A percentile compares a stretch with the other conserved stretches of the same genome.
Evolutionary conservation across 257 asterid species (phyloP).

Genomic region (Ophiorrhiza pumila): DNA sequence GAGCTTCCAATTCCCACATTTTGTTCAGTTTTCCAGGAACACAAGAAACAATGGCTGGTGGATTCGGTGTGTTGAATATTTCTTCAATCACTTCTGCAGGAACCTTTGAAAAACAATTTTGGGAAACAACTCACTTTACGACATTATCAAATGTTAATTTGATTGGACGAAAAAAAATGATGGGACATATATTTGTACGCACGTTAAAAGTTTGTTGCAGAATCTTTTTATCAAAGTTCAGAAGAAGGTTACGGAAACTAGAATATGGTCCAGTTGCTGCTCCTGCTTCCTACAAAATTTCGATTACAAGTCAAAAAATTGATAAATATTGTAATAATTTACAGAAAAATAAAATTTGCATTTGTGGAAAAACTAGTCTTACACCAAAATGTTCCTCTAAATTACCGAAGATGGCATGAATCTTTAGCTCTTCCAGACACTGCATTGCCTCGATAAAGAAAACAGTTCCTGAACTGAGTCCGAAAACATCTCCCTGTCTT

Average conservation of each 20-base stretch:
- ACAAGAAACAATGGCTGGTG: constrained; percentile 51
- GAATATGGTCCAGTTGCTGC: constrained; percentile 47
- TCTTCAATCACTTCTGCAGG: constrained; percentile 50
- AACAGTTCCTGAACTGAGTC: constrained; percentile 48
- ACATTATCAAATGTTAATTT: too few relatives aligned
- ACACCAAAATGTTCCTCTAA: constrained; percentile 33
- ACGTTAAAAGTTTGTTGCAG: constrained; percentile 66
- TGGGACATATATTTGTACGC: too few relatives aligned
- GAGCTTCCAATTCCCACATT: constrained; percentile 36
- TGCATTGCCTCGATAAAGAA: constrained; percentile 57
- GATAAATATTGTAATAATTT: neutral
- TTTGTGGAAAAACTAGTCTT: neutral
- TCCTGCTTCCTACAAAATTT: constrained; percentile 35
- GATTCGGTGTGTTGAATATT: constrained; percentile 38
- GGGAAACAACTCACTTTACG: neutral
- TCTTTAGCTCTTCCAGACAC: constrained; percentile 48
- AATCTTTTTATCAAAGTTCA: constrained; percentile 60
- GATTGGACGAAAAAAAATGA: too few relatives aligned
- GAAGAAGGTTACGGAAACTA: constrained; percentile 53
- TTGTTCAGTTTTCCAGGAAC: constrained; percentile 19
- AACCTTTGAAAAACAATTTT: constrained; percentile 35
- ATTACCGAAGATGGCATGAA: constrained; percentile 55
- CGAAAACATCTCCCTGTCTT: constrained; percentile 55
- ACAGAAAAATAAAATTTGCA: neutral
- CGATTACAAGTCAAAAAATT: too few relatives aligned